Percentiles rank a stretch among this genome's conserved stretches.
Conservation (phyloP, 108 stramenopile genomes). For the Stephanodiscus minutulus region DNA sequence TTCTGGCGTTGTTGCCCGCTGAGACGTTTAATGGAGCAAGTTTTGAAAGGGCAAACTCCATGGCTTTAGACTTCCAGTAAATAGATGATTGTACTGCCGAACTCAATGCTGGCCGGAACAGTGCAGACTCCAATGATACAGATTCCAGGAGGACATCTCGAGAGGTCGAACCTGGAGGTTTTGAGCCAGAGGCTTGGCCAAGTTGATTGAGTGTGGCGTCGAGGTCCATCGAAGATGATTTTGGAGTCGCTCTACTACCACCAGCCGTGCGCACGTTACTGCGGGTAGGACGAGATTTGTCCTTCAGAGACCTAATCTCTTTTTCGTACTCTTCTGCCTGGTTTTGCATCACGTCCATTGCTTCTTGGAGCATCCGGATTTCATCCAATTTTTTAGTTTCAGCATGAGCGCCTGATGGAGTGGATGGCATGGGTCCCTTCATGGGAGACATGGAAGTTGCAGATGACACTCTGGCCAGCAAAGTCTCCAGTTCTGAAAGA, state of each 20-base stretch:
- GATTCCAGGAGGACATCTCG: slow-evolving; percentile 32
- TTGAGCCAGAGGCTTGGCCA: slow-evolving; percentile 14
- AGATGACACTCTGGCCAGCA: slow-evolving; percentile 60
- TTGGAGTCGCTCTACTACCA: slow-evolving; percentile 40
- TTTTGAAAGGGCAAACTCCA: slow-evolving; percentile 41
- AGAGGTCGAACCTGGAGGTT: slow-evolving; percentile 21
- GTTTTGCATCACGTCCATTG: slow-evolving; percentile 78
- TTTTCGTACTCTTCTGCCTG: slow-evolving; percentile 86
- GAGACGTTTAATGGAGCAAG: slow-evolving; percentile 45
- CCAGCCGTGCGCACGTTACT: slow-evolving; percentile 42
- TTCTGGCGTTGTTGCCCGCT: slow-evolving; percentile 13
- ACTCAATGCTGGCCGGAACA: slow-evolving; percentile 77
- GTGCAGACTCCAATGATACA: slow-evolving; percentile 61
- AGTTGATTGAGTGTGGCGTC: slow-evolving; percentile 32
- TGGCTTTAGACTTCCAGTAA: slow-evolving; percentile 69
- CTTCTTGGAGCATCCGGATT: slow-evolving; percentile 71
- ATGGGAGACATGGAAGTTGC: slow-evolving; percentile 48
- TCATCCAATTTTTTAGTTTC: slow-evolving; percentile 67
- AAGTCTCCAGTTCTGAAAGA: slow-evolving; percentile 71
- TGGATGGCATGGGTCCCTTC: slow-evolving; percentile 42
- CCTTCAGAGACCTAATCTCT: slow-evolving; percentile 71
- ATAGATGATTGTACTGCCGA: slow-evolving; percentile 70
- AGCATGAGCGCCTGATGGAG: slow-evolving; percentile 37
- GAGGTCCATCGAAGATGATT: slow-evolving; percentile 28
- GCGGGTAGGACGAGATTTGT: slow-evolving; percentile 59